These are phyloP conservation scores for Drechslera avenae DNA, from an alignment of 2,329 filamentous ascomycete species.

Conservation along the genomic window DNA sequence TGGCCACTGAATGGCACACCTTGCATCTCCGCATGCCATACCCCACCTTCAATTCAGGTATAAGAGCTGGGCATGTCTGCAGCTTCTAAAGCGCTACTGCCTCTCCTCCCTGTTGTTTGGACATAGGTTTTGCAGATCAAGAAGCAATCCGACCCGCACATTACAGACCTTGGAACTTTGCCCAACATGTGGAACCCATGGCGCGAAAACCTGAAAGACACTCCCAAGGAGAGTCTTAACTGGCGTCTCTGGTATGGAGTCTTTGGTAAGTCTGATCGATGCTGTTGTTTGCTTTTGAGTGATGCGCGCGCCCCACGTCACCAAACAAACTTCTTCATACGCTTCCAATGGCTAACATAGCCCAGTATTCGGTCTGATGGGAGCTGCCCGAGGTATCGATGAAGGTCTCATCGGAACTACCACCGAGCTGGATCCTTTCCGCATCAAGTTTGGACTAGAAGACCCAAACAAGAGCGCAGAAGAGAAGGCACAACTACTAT, in stretches of 20 bases:
- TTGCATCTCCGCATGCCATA: conserved; percentile 8
- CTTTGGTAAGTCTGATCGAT: conserved; percentile 45
- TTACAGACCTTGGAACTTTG: background rate
- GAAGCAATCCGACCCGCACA: background rate
- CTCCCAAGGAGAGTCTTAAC: conserved; percentile 74
- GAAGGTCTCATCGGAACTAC: conserved; percentile 78
- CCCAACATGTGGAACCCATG: conserved; percentile 45
- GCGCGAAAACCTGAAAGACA: conserved; percentile 60
- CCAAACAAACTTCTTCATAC: background rate
- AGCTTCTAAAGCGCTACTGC: background rate
- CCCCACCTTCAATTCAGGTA: conserved; percentile 7
- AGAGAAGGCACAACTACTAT: conserved; percentile 44
- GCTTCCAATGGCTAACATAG: conserved; percentile 9
- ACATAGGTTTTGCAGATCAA: conserved; percentile 5
- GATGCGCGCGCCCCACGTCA: too few species aligned
- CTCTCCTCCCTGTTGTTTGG: conserved; percentile 5
- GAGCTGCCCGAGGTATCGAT: conserved; percentile 77
- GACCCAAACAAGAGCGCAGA: conserved; percentile 35
- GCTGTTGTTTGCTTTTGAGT: background rate
- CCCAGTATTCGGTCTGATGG: conserved; percentile 69
- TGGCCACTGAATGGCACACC: background rate
- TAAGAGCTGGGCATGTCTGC: conserved; percentile 2
- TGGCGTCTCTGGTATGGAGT: conserved; percentile 81
- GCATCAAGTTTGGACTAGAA: conserved; percentile 45
- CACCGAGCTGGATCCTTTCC: conserved; percentile 48